A percentile compares a stretch with the other conserved stretches of the same genome.
Evolutionary conservation across 148 eudicot genomes (phyloP).

Genomic region (Salicornia ramosissima): DNA sequence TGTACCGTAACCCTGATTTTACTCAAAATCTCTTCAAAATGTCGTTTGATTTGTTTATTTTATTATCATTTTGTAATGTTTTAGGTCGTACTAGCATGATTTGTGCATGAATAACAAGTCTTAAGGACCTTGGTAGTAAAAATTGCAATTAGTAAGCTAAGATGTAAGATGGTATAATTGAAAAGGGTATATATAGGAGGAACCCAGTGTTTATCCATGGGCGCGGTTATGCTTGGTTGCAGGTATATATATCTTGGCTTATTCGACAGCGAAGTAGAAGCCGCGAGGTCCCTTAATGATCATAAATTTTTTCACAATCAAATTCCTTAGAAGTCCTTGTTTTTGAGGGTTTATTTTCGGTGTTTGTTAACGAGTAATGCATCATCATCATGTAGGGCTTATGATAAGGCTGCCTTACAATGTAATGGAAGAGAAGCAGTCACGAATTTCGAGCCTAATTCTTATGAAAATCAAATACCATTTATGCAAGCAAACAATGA

Average conservation of each 20-base stretch:
- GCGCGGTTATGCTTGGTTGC: conserved; percentile 56
- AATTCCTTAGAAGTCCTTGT: conserved; percentile 4
- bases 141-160: not conserved
- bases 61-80: no score
- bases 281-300: conserved; percentile 66
- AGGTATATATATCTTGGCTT: conserved; percentile 85
- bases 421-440: conserved; percentile 63
- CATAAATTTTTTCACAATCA: conserved; percentile 24
- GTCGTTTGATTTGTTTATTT: no score
- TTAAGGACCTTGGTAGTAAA: not conserved
- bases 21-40: no score
- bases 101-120: not conserved
- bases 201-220: conserved; percentile 36
- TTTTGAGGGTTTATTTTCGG: not conserved
- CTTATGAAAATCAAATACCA: conserved; percentile 41
- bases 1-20: no score
- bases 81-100: not conserved
- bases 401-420: conserved; percentile 73
- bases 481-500: conserved; percentile 26
- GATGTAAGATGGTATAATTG: not conserved
- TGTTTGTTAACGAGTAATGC: conserved; percentile 12
- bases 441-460: conserved; percentile 59
- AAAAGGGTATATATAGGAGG: conserved; percentile 22
- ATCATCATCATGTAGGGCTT: conserved; percentile 51
- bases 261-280: conserved; percentile 81